Conservation (phyloP, 305 asterid genomes). For the Caryopteris hybrid region DNA sequence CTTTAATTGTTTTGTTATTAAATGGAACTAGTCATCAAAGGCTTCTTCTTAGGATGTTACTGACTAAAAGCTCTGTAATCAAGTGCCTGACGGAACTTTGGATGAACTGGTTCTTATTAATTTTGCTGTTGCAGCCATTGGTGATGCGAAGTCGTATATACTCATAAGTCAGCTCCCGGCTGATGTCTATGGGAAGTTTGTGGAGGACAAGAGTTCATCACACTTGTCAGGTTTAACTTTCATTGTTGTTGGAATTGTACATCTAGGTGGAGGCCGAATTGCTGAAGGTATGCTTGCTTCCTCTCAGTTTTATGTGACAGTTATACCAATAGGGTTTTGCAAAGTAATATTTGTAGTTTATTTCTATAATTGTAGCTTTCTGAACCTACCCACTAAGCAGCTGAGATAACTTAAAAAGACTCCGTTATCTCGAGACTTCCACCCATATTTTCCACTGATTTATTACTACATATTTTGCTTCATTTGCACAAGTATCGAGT, state of each 20-base stretch:
- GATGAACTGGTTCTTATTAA: slow-evolving; percentile 1
- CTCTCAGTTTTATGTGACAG: background rate
- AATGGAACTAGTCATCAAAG: background rate
- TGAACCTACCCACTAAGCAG: background rate
- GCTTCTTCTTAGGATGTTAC: background rate
- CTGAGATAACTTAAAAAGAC: background rate
- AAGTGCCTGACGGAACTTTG: background rate
- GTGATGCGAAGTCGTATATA: slow-evolving; percentile 74
- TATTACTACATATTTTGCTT: background rate
- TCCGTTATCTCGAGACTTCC: background rate
- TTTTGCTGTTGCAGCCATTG: slow-evolving; percentile 40
- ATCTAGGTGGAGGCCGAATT: slow-evolving; percentile 72
- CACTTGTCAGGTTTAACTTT: slow-evolving; percentile 68
- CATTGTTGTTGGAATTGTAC: slow-evolving; percentile 60
- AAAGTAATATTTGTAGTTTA: background rate
- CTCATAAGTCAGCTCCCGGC: slow-evolving; percentile 64
- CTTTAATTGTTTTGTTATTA: background rate
- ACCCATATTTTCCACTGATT: background rate
- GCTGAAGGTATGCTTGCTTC: slow-evolving; percentile 55
- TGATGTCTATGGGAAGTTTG: slow-evolving; percentile 50
- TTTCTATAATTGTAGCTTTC: background rate
- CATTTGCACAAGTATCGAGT: background rate
- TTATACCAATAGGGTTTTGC: background rate
- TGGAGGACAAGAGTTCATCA: slow-evolving; percentile 46
- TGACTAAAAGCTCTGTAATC: background rate